Conservation (phyloP, 345 rosid species). For the Clarkia xantiana region DNA sequence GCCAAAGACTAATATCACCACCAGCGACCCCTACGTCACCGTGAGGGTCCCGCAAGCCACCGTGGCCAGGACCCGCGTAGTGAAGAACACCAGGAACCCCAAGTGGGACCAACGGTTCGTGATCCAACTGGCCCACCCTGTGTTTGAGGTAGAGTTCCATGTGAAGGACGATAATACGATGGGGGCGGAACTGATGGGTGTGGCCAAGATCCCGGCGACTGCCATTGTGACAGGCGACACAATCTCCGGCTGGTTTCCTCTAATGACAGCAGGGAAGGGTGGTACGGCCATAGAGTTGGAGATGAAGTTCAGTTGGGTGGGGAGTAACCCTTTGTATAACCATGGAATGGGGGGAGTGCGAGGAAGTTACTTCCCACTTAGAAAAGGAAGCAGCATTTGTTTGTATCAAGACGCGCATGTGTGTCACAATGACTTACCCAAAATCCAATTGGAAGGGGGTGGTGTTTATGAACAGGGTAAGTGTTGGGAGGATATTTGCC, state of each 20-base stretch:
- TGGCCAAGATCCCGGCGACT: conserved; percentile 33
- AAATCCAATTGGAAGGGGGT: conserved; percentile 33
- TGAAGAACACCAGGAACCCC: conserved; percentile 57
- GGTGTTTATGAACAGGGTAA: conserved; percentile 29
- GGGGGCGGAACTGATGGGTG: conserved; percentile 68
- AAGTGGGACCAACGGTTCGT: conserved; percentile 55
- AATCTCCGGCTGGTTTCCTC: conserved; percentile 38
- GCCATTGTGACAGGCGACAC: conserved; percentile 22
- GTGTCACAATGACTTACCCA: conserved; percentile 25
- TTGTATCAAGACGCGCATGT: conserved; percentile 92
- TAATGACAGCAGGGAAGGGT: conserved; percentile 38
- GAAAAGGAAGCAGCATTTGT: conserved; percentile 50
- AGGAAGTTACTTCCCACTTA: conserved; percentile 58
- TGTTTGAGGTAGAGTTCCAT: conserved; percentile 44
- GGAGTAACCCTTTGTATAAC: conserved; percentile 30
- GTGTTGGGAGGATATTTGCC: conserved; percentile 95
- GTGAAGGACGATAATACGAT: conserved; percentile 75
- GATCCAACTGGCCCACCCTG: conserved; percentile 62
- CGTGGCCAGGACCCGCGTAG: conserved; percentile 62
- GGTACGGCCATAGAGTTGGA: conserved; percentile 34
- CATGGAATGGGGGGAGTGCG: conserved; percentile 56
- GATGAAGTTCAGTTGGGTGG: conserved; percentile 51
- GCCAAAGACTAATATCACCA: conserved; percentile 30
- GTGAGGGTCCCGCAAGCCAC: conserved; percentile 79
- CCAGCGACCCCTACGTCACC: conserved; percentile 81